A percentile compares a stretch with the other conserved stretches of the same genome.
Evolutionary conservation across 2,329 filamentous ascomycete genomes (phyloP).

Genomic region (Byssoonygena ceratinophila): DNA sequence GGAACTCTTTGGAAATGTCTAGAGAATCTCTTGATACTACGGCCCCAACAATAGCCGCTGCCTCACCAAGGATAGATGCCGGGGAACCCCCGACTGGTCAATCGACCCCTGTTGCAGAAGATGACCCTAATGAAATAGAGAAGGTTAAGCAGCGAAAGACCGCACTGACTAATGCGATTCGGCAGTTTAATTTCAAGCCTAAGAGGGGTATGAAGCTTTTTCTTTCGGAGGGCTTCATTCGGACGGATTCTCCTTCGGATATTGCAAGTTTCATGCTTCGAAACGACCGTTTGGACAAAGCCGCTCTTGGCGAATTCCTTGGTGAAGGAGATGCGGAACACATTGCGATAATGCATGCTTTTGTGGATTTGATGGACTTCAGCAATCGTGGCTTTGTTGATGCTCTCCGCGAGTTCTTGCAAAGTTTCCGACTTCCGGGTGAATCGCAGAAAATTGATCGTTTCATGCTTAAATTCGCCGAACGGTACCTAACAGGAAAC

Average conservation of each 20-base stretch:
- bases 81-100: conserved; percentile 46
- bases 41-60: conserved; percentile 39
- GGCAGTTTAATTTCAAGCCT: conserved; percentile 95
- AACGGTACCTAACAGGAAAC: conserved; percentile 88
- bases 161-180: conserved; percentile 75
- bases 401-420: conserved; percentile 78
- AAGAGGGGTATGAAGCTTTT: conserved; percentile 84
- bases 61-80: conserved; percentile 50
- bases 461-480: conserved; percentile 98
- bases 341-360: conserved; percentile 96
- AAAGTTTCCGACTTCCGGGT: conserved; percentile 87
- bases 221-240: conserved; percentile 75
- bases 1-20: conserved; percentile 48
- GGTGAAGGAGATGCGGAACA: conserved; percentile 89
- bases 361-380: conserved; percentile 94
- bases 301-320: conserved; percentile 83
- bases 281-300: conserved; percentile 81
- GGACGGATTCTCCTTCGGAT: conserved; percentile 64
- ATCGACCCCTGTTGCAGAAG: conserved; percentile 61
- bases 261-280: conserved; percentile 72
- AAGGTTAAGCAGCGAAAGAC: conserved; percentile 91
- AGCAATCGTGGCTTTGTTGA: conserved; percentile 84
- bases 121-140: conserved; percentile 89
- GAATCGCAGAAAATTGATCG: conserved; percentile 99
- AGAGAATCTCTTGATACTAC: conserved; percentile 66